Evolutionary conservation across 352 stramenopile genomes (phyloP), one percentile per base, ranked within the genome.

Genomic region (Plasmopara muralis): DNA sequence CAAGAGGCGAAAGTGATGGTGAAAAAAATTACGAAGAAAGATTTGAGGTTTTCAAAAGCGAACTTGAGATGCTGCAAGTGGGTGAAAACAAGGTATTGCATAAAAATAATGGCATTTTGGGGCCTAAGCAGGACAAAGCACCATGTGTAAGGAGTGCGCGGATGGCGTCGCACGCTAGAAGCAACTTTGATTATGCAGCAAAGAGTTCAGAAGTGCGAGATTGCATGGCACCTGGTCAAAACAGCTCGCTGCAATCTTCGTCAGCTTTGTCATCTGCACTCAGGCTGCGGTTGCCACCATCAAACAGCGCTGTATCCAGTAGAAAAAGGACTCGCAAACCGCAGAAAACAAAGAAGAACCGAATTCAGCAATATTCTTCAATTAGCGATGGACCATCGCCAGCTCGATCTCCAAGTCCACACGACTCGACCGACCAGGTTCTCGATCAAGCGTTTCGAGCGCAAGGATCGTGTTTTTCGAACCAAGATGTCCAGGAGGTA

Each of bases 251-350:
- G 35, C 49, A n/a, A 35, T 16, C 38, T 29, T 60, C 39, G 25
- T 46, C 48, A 14, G 33, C 55, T 43, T 43, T 33, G 3, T 55
- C 37, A 31, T 43, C 44, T 54, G 29, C 16, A 37, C 41, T 48
- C 43, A 55, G 34, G 28, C 20, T 10, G 16, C 15, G 33, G 28
- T 16, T 44, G 12, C 50, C 45, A 31, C 47, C 43, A 43, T 37
- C 53, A 18, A 14, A 41, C 38, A 59, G 34, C 43, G 39, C 43
- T 35, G 28, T 51, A 10, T 55, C 31, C n/a, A 45, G 48, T 39
- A 64, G 64, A 16, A 71, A 71, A 64, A 38, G 61, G 14, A 64
- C 62, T 44, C 67, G 67, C 18, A 76, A 76, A 41, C 67, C 67
- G 6, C 43, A 37, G 6, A 64, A 59, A 56, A 70, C 67, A 9